Conservation (phyloP, 2,329 filamentous ascomycete genomes). For the Xylariaceae sp. region DNA sequence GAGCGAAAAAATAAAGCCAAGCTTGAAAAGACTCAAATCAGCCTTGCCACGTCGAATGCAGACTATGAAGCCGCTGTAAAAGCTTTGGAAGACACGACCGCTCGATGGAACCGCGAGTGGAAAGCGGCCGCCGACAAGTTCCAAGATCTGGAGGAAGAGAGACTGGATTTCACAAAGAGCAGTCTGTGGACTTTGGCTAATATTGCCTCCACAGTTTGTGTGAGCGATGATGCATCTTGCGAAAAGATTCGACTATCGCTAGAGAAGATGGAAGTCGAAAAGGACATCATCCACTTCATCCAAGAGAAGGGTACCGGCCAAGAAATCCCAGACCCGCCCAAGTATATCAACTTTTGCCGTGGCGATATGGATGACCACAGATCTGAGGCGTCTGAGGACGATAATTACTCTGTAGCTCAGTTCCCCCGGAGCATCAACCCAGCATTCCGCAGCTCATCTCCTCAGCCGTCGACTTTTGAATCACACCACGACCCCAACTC, state of each 20-base stretch:
- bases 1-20: constrained; percentile 99
- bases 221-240: constrained; percentile 93
- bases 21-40: constrained; percentile 97
- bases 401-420: constrained; percentile 89
- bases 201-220: constrained; percentile 93
- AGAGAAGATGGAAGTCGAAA: constrained; percentile 94
- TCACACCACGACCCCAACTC: constrained; percentile 87
- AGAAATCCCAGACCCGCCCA: constrained; percentile 94
- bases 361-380: constrained; percentile 77
- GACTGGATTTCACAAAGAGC: constrained; percentile 94
- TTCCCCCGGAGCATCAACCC: constrained; percentile 95
- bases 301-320: constrained; percentile 85
- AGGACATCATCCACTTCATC: constrained; percentile 88
- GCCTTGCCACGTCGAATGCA: constrained; percentile 81
- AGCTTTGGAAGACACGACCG: constrained; percentile 88
- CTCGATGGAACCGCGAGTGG: constrained; percentile 96
- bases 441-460: constrained; percentile 90
- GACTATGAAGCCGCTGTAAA: constrained; percentile 95
- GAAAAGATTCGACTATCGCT: constrained; percentile 92
- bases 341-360: constrained; percentile 97
- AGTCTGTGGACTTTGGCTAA: constrained; percentile 98
- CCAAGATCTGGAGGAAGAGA: constrained; percentile 95
- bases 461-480: constrained; percentile 87
- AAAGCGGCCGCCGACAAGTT: constrained; percentile 98
- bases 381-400: constrained; percentile 75